These are phyloP conservation scores for Paecilomyces sp. DNA, from an alignment of 2,329 filamentous ascomycete genomes.

Conservation along the genomic window DNA sequence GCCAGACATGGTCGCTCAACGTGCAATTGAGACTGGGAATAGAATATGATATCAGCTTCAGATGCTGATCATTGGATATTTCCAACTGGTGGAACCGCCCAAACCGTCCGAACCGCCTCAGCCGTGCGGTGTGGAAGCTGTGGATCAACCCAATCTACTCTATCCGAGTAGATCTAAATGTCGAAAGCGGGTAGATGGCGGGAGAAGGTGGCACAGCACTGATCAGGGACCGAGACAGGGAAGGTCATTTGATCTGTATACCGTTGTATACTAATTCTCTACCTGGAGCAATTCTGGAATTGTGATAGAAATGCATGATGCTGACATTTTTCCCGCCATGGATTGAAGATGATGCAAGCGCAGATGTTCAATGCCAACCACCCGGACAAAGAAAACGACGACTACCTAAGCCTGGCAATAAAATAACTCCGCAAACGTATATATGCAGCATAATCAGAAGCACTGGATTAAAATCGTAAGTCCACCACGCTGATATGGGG, in stretches of 20 bases:
- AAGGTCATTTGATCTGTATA: background rate
- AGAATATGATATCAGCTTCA: background rate
- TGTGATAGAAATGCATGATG: background rate
- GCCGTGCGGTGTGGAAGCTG: background rate
- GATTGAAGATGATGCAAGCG: background rate
- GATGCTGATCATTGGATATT: background rate
- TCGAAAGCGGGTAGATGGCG: background rate
- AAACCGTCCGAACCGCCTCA: background rate
- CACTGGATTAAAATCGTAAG: background rate
- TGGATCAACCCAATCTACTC: background rate
- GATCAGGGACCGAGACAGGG: background rate
- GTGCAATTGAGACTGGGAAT: background rate
- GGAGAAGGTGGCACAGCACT: background rate
- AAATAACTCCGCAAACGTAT: background rate
- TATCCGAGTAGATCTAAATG: background rate
- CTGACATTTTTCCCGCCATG: background rate
- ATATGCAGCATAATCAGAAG: background rate
- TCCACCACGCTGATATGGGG: background rate
- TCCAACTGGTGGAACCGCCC: background rate
- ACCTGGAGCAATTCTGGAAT: background rate
- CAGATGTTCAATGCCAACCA: background rate
- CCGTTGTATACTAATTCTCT: too few relatives aligned
- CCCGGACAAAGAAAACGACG: background rate
- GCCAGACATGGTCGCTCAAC: background rate
- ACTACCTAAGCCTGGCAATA: background rate